Evolutionary conservation across 352 stramenopile genomes (phyloP).

Genomic region (Hyaloperonospora brassicae): DNA sequence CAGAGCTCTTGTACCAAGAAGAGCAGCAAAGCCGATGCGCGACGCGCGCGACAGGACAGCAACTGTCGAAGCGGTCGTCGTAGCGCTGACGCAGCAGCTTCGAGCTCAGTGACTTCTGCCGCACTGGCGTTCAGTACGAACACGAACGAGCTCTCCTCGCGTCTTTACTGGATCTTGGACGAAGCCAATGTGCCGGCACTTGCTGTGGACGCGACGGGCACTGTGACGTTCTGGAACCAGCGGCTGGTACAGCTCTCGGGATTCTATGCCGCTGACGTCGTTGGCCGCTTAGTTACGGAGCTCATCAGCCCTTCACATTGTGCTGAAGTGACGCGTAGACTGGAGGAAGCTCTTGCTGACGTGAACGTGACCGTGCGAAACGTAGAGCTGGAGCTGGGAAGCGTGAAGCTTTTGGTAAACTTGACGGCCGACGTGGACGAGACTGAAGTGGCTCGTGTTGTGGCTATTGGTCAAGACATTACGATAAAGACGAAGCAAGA

Average conservation of each 20-base stretch:
- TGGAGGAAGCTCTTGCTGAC: conserved; percentile 29
- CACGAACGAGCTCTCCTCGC: background rate
- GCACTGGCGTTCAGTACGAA: too few relatives aligned
- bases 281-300: conserved; percentile 30
- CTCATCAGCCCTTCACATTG: conserved; percentile 21
- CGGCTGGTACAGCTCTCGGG: conserved; percentile 41
- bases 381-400: conserved; percentile 26
- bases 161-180: conserved; percentile 40
- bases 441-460: background rate
- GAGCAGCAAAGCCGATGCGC: too few relatives aligned
- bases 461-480: too few relatives aligned
- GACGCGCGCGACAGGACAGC: too few relatives aligned
- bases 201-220: conserved; percentile 31
- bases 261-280: conserved; percentile 18
- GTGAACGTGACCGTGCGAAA: conserved; percentile 25
- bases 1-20: too few relatives aligned
- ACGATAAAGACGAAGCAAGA: too few relatives aligned
- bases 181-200: conserved; percentile 45
- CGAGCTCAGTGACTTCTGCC: too few relatives aligned
- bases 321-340: conserved; percentile 11
- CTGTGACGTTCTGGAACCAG: conserved; percentile 57
- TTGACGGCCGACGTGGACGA: conserved; percentile 17
- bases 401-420: background rate
- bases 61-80: too few relatives aligned
- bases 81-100: too few relatives aligned